Evolutionary conservation across 441 rosid species (phyloP).

Genomic region (Adansonia madagascariensis): DNA sequence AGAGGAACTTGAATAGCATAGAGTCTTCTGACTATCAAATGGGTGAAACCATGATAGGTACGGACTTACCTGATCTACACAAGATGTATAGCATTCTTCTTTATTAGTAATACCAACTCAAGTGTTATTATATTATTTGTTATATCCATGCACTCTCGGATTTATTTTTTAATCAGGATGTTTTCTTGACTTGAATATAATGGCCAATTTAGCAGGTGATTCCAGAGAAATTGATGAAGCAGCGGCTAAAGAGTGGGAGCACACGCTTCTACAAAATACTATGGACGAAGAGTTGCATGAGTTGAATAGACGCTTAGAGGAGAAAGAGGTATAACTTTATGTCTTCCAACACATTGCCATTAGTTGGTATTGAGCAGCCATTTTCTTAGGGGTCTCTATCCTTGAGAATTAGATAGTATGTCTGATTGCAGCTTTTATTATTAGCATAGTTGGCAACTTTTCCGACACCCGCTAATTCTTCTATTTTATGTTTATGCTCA

Average conservation of each 20-base stretch:
- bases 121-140: background rate
- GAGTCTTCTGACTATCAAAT: conserved; percentile 81
- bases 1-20: conserved; percentile 79
- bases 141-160: background rate
- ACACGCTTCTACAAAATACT: conserved; percentile 81
- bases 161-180: background rate
- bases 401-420: background rate
- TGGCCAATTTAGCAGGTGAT: conserved; percentile 55
- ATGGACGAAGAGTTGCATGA: conserved; percentile 96
- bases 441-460: background rate
- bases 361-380: background rate
- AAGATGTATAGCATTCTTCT: background rate
- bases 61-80: conserved; percentile 13
- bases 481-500: background rate
- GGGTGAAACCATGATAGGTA: conserved; percentile 76
- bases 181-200: conserved; percentile 21
- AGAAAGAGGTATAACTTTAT: conserved; percentile 74
- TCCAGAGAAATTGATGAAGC: conserved; percentile 79
- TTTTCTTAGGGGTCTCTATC: background rate
- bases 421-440: background rate
- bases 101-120: background rate
- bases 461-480: background rate
- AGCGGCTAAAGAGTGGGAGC: conserved; percentile 97
- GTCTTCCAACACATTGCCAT: conserved; percentile 3
- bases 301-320: conserved; percentile 83